These are phyloP conservation scores for Globisporangium cederbergense DNA, from an alignment of 352 stramenopile species.

Conservation along the genomic window DNA sequence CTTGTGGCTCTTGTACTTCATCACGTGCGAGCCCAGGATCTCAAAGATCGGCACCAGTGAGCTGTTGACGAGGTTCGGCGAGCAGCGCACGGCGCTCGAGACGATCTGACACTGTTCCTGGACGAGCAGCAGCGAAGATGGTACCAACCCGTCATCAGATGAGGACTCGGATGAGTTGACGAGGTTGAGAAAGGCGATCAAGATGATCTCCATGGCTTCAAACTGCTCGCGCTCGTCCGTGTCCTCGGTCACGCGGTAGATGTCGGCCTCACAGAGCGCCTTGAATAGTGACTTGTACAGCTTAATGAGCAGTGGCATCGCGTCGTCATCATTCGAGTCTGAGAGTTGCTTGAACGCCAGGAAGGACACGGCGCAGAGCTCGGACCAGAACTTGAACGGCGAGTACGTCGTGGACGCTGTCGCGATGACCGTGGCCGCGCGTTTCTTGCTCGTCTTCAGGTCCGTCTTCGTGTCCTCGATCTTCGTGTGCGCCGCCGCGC, in stretches of 20 bases:
- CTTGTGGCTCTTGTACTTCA: constrained; percentile 8
- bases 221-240: constrained; percentile 80
- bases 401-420: constrained; percentile 72
- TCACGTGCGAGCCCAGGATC: constrained; percentile 36
- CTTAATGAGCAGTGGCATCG: constrained; percentile 35
- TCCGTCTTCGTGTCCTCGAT: constrained; percentile 71
- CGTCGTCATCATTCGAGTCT: background rate
- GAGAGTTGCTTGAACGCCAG: constrained; percentile 29
- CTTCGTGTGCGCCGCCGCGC: constrained; percentile 53
- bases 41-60: constrained; percentile 61
- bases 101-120: constrained; percentile 45
- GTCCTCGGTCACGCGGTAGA: constrained; percentile 87
- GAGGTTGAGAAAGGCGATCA: constrained; percentile 46
- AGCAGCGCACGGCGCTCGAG: constrained; percentile 62
- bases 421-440: constrained; percentile 68
- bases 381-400: constrained; percentile 86
- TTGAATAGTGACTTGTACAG: constrained; percentile 65
- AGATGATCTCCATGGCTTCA: constrained; percentile 70
- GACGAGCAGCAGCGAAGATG: background rate
- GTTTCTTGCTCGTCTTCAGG: constrained; percentile 75
- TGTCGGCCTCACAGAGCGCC: constrained; percentile 58
- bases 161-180: constrained; percentile 7
- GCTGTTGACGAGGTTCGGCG: constrained; percentile 72
- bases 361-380: constrained; percentile 66
- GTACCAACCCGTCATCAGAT: background rate